phyloP scores from a whole-genome alignment of 805 yeast species.

The Sugiyamaella marilandica region DNA sequence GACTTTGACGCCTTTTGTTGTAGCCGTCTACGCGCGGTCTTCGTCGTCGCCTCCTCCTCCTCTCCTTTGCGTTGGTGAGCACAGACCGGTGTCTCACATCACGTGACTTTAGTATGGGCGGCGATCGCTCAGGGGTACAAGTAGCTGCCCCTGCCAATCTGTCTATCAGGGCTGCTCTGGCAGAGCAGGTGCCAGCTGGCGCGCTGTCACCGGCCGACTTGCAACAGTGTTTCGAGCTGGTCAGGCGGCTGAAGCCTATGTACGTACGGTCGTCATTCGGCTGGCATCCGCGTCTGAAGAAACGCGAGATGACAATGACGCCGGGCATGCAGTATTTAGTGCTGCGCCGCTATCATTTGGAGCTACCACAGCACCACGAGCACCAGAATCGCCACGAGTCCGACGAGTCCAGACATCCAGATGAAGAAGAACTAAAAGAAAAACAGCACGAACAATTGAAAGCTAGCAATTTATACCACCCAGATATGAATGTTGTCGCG shows the following conservation, averaged over 20 bases:
- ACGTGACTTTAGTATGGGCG: conserved; percentile 1
- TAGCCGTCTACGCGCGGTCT: too few species aligned
- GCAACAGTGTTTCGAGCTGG: conserved; percentile 22
- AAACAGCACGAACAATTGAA: too few species aligned
- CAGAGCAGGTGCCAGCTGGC: not conserved
- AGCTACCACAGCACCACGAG: too few species aligned
- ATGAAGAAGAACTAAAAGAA: too few species aligned
- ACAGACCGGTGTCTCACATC: not conserved
- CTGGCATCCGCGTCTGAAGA: conserved; percentile 25
- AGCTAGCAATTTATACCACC: not conserved
- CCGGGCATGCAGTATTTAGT: conserved; percentile 19
- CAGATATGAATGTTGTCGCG: conserved; percentile 12
- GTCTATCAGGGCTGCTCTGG: not conserved
- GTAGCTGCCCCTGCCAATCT: conserved; percentile 7
- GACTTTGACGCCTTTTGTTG: too few species aligned
- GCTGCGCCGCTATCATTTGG: not conserved
- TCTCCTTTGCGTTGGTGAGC: too few species aligned
- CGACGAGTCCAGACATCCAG: too few species aligned
- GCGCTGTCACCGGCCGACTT: conserved; percentile 6
- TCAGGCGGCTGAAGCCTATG: conserved; percentile 20
- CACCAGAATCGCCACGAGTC: too few species aligned
- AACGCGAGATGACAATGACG: conserved; percentile 23
- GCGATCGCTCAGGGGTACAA: not conserved
- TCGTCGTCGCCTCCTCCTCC: too few species aligned
- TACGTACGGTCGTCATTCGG: conserved; percentile 25